Base-by-base conservation (phyloP, 139 green algal genomes). In the Chlamydomonas asymmetrica region DNA sequence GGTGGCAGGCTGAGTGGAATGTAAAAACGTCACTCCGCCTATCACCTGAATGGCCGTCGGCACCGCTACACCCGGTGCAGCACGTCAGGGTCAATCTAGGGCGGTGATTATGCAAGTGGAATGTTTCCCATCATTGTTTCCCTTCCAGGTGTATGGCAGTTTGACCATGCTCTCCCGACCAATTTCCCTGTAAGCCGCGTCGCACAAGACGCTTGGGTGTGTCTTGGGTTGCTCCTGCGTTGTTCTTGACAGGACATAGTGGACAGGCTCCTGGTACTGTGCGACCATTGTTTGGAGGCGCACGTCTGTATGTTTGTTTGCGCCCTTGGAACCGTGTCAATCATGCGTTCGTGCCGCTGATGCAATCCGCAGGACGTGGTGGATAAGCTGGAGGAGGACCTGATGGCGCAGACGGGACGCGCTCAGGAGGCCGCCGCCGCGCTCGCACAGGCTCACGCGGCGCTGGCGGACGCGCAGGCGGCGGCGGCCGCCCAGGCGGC, bases 321-420 rank as follows among this genome's bases (percentile, higher is more conserved):
- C 0, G 6, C n/a, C n/a, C 27, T 48, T 25, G 8, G 10, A 40
- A 52, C 45, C 13, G 45, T 16, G 45, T 52, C 13, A 25, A 52
- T 16, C 45, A 4, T 68, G 38, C 38, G 7, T 2, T 48, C 34
- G 5, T 13, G 16, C 16, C 5, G 3, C 8, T 25, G 6, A 23
- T 35, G 5, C 38, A n/a, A 29, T 4, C 40, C 32, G 9, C 75
- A 81, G 75, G 75, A 81, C 60, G 60, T 81, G 35, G 75, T 81
- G 25, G 75, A 81, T 59, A 66, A 62, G 37, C 60, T 81, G 43
- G 75, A 81, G 66, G 66, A 68, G 56, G 66, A 81, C 59, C 57
- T 81, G 25, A 37, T 80, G 31, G 54, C 73, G 1, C 67, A 49
- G 10, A 68, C 13, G 29, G 70, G 56, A 18, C n/a, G n/a, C n/a